Evolutionary conservation across 2,329 filamentous ascomycete species (phyloP), one percentile per base, ranked within the genome.

Genomic region (Cercospora zeae-maydis): DNA sequence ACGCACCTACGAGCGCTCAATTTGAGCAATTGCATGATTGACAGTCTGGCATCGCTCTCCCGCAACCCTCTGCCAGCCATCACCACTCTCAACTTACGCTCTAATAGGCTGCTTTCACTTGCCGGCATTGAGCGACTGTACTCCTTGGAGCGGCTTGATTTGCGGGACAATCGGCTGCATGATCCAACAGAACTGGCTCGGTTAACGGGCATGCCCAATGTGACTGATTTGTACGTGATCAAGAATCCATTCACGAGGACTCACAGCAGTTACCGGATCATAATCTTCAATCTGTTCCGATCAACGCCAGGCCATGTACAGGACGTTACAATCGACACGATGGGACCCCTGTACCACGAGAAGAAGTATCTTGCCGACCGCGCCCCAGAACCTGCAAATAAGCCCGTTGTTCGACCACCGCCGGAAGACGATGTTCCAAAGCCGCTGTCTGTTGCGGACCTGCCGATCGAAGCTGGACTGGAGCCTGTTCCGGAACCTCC

Each of bases 21-120:
- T 72, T 82, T 99, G 27, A 96, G 93, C 3, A 90, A 96, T 72
- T 98, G 93, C 82, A 97, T 98, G 93, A 98, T 99, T 66, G 91
- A 93, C 70, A 95, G 92, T 14, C 82, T 99, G 61, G 90, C 96
- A 71, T 96, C 93, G 1, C 81, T 99, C 45, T 88, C 88, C 1
- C 87, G 90, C 66, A 95, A 89, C 71, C 92, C 95, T 11, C 83
- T 99, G 4, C 93, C 95, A 30, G 93, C 95, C 19, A 96, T 99
- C 66, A 96, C 91, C 1, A 93, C 93, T 1, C 81, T 99, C 62
- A 98, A 98, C 72, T 84, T 99, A 60, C 88, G 93, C 62, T 91
- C 87, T 55, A 99, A 99, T 75, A 87, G 93, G 51, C 83, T 99
- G 63, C 84, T 87, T 63, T 96, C 92, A 1, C 84, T 99, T 63